Base-by-base conservation (phyloP, 2,329 filamentous ascomycete genomes). In the Penicillium rolfsii region DNA sequence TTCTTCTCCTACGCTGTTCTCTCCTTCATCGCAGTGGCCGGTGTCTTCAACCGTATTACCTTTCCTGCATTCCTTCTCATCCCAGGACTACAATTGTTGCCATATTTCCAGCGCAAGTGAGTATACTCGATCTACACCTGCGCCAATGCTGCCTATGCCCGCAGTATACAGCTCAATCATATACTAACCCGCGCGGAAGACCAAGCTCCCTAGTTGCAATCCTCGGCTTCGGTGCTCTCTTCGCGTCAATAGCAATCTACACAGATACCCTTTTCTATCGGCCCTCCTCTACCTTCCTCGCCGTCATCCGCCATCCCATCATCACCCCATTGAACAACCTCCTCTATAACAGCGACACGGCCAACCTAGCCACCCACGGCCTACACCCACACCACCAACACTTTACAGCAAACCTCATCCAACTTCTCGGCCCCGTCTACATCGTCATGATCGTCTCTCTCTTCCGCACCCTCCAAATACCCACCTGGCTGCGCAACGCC, bases 21-120 rank as follows among this genome's bases (percentile, higher is more conserved):
- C 43, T 92, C 92, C 33, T 87, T 93, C 63, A 86, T 97, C 57
- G 83, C 86, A 55, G 89, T 97, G 14, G 90, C 95, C 71, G 95
- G 95, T 53, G 81, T 94, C 60, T 99, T 99, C 79, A 99, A 98
- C 78, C 88, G 95, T 67, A 97, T 98, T 71, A 99, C 95, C 9
- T 98, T 98, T 76, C 94, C 94, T 49, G 94, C 93, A 14, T 99
- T 96, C 75, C 79, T 99, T 63, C 76, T 96, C 60, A 87, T 97
- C 73, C 94, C 95, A 56, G 89, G 89, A 38, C 80, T 96, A 73
- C 89, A 88, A 73, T 83, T 99, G 72, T 81, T 98, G 75, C 92
- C 92, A 66, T 90, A 96, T 80, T 95, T 97, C 73, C 79, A 86
- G 75, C 87, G 88, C 76, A 94, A 89, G 91, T 95, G 78, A 73